Base-by-base conservation (phyloP, 2,329 filamentous ascomycete genomes). In the Elsinoe perseae region DNA sequence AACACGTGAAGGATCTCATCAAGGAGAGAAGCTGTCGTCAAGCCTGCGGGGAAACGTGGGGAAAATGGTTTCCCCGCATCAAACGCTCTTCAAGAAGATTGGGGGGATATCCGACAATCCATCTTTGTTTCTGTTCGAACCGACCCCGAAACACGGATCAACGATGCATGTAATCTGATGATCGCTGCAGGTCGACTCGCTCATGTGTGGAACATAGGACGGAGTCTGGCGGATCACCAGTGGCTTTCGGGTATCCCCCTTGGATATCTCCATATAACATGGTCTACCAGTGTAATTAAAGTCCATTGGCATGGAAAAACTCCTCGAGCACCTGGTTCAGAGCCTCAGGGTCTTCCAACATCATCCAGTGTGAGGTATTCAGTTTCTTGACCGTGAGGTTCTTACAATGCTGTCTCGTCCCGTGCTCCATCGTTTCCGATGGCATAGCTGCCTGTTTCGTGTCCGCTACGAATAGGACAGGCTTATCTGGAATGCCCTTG, bases 281-380 rank as follows among this genome's bases (percentile, higher is more conserved):
- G 16, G 20, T 8, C 25, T 50, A 50, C 23, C 9, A 25, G 25
- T 18, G 25, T 12, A 52, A 16, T 52, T 28, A 52, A 14, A 52
- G 18, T 16, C 25, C 48, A 52, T 52, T 52, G 48, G 7, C 48
- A 18, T 50, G 27, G 20, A 56, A 20, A 27, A 56, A 52, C 36
- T 57, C 56, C 23, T 52, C 57, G 21, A 54, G 32, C 23, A 23
- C 36, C 25, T 34, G 21, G n/a, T 54, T 54, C 3, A 54, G 28
- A 16, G 70, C 70, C 1, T 64, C 58, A 6, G 70, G 68, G 57
- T 62, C 65, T 62, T 72, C 70, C 57, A 69, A 65, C 57, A 65
- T 57, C 6, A 60, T 59, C 69, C 71, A 73, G 62, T 73, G 71
- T 1, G 60, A 64, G 34, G 64, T 63, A 32, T 73, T 64, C 20